These are phyloP conservation scores for Aspergillus puulaauensis DNA, from an alignment of 2,329 filamentous ascomycete genomes.

Conservation along the genomic window DNA sequence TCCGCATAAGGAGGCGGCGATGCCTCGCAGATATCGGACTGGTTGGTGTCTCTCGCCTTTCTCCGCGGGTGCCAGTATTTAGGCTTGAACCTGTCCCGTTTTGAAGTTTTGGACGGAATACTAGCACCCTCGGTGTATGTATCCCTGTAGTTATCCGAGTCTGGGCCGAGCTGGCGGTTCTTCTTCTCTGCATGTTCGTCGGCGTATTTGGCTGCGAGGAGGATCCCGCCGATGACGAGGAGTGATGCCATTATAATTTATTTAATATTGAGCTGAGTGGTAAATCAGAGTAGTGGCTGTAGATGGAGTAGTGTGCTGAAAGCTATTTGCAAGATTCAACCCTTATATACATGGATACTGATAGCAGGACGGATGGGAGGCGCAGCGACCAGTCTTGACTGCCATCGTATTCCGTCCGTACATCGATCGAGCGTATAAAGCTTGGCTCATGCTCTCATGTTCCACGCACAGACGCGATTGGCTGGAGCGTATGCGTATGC, in stretches of 20 bases:
- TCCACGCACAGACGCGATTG: too few relatives aligned
- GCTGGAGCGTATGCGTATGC: conserved; percentile 3
- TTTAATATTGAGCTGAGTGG: too few relatives aligned
- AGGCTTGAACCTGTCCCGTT: not conserved
- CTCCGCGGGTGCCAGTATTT: not conserved
- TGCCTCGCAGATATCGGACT: not conserved
- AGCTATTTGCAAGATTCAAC: not conserved
- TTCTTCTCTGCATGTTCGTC: not conserved
- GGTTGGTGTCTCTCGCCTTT: not conserved
- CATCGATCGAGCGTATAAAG: too few relatives aligned
- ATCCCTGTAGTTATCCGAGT: not conserved
- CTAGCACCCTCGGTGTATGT: too few relatives aligned
- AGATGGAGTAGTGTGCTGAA: too few relatives aligned
- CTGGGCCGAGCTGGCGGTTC: not conserved
- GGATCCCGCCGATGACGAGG: not conserved
- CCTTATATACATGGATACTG: not conserved
- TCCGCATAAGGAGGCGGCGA: not conserved
- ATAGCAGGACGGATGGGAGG: not conserved
- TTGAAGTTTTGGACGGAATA: not conserved
- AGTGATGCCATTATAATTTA: not conserved
- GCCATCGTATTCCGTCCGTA: too few relatives aligned
- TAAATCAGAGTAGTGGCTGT: too few relatives aligned
- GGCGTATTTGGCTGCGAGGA: not conserved
- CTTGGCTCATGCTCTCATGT: too few relatives aligned
- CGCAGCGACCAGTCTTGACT: not conserved